phyloP scores from a whole-genome alignment of 768 basidiomycete genomes.

The Lentinus tigrinus region DNA sequence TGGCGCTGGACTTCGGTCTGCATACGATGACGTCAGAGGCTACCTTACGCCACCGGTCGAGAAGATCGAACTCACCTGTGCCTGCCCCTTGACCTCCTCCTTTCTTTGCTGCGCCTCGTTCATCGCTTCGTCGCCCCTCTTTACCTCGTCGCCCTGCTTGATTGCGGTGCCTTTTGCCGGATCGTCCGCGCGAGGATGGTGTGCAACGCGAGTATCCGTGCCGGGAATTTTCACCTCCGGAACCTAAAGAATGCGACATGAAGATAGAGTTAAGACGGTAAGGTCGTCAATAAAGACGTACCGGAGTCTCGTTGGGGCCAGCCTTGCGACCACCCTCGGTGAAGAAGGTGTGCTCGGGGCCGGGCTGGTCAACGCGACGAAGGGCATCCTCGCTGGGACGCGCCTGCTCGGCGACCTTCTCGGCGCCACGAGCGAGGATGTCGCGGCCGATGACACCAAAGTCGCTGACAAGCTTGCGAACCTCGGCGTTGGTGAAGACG shows the following conservation, averaged over 20 bases:
- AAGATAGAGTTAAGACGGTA: neutral
- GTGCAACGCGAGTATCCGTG: conserved; percentile 39
- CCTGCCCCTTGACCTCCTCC: conserved; percentile 15
- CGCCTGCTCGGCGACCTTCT: conserved; percentile 65
- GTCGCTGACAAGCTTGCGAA: conserved; percentile 83
- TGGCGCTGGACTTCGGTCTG: conserved; percentile 21
- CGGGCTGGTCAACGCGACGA: conserved; percentile 63
- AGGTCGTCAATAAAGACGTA: conserved; percentile 13
- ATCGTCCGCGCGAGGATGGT: conserved; percentile 49
- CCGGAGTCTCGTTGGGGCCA: conserved; percentile 45
- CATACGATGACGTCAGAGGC: neutral
- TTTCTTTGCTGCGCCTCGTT: conserved; percentile 16
- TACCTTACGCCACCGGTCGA: neutral
- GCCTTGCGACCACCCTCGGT: conserved; percentile 42
- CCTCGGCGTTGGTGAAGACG: conserved; percentile 89
- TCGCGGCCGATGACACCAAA: conserved; percentile 79
- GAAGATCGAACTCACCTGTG: conserved; percentile 13
- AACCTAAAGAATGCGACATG: conserved; percentile 14
- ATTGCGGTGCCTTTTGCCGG: conserved; percentile 34
- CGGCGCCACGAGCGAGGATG: conserved; percentile 65
- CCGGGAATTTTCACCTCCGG: conserved; percentile 45
- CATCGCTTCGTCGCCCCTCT: conserved; percentile 26
- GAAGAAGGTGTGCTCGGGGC: conserved; percentile 64
- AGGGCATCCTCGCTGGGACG: conserved; percentile 67
- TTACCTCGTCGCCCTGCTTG: conserved; percentile 34